Base-by-base conservation (phyloP, 768 basidiomycete species). In the Tulasnella calospora region DNA sequence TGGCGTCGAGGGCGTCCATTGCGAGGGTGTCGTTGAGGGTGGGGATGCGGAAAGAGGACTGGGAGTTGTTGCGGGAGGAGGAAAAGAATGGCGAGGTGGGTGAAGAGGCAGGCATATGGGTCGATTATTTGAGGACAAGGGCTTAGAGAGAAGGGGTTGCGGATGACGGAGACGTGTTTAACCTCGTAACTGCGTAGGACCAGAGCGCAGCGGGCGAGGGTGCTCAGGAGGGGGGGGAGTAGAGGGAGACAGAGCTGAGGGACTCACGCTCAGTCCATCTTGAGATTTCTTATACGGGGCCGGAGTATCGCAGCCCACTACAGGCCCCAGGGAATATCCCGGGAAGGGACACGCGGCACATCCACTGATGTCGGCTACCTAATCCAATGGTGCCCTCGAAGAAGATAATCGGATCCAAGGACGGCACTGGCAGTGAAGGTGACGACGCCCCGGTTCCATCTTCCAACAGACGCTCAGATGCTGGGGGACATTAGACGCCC, bases 61-160 rank as follows among this genome's bases (percentile, higher is more conserved):
- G 73, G 51, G 73, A 74, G 73, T 44, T 55, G 73, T 47, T 55
- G 51, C 73, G 73, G 27, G 51, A 44, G 73, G 73, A 74, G 44
- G 73, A 55, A 47, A 74, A 35, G 73, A 74, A 74, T n/a, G 73
- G 44, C n/a, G n/a, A 69, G 51, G 57, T 46, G 61, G 51, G 19
- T 51, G 41, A 36, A 51, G 51, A 30, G 8, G 61, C 69, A 36
- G 47, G 75, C 75, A 72, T 72, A 40, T 38, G 27, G 15, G 55
- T 9, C 55, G 74, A 46, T 44, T 36, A 61, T 40, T 76, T 40
- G 57, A 55, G 35, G 61, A 38, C 38, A 21, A 21, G 12, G 47
- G 46, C 1, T 15, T 23, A 3, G 21, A n/a, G 69, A 13, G n/a
- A 40, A n/a, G 40, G 33, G 30, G 75, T 40, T 51, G 40, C 41